phyloP scores from a whole-genome alignment of 176 grass and related monocot species.

The Dactylis glomerata region DNA sequence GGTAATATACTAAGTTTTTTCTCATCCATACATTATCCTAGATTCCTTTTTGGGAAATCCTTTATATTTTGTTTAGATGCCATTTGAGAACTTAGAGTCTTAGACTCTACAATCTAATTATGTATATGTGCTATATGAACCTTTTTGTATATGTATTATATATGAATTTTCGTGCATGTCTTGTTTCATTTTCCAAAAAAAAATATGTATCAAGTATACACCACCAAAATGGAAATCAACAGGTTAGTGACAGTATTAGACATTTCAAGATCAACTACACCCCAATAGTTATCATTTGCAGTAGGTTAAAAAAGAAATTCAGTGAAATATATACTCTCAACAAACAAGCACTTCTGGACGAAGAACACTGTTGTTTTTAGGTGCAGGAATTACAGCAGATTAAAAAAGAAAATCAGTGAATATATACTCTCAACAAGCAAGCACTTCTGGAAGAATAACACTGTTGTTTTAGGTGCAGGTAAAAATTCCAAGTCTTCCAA shows the following conservation, averaged over 20 bases:
- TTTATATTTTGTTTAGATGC: constrained; percentile 12
- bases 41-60: background rate
- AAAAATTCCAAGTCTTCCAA: constrained; percentile 84
- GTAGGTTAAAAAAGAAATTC: background rate
- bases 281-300: background rate
- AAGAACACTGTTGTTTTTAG: constrained; percentile 29
- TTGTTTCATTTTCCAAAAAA: constrained; percentile 10
- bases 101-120: background rate
- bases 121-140: background rate
- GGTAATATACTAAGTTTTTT: constrained; percentile 42
- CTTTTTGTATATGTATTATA: background rate
- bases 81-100: background rate
- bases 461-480: constrained; percentile 46
- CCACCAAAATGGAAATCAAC: background rate
- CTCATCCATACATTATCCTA: background rate
- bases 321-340: background rate
- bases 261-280: constrained; percentile 16
- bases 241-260: background rate
- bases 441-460: constrained; percentile 2
- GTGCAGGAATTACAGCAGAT: too few species aligned
- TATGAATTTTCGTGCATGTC: background rate
- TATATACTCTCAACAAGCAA: background rate
- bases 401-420: background rate
- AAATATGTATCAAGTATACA: background rate
- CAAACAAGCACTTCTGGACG: background rate